Evolutionary conservation across 2,329 filamentous ascomycete species (phyloP).

Genomic region (Aspergillus ruber): DNA sequence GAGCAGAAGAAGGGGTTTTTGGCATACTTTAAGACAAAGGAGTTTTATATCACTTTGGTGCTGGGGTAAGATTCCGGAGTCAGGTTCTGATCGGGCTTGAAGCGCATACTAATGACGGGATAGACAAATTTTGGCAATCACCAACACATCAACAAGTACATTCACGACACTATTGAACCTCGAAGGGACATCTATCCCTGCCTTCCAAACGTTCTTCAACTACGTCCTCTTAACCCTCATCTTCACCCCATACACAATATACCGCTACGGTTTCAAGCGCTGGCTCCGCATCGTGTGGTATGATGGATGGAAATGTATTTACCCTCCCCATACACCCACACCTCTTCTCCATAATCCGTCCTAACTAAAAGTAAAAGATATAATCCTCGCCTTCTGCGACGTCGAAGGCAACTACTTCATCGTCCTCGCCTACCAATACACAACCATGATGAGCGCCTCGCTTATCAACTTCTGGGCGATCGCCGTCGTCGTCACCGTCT

Average conservation of each 20-base stretch:
- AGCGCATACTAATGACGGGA: background rate
- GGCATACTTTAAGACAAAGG: constrained; percentile 70
- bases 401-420: constrained; percentile 98
- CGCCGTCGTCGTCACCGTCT: constrained; percentile 79
- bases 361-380: constrained; percentile 42
- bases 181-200: constrained; percentile 72
- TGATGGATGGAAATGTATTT: constrained; percentile 76
- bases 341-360: background rate
- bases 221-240: constrained; percentile 77
- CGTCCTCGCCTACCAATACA: constrained; percentile 87
- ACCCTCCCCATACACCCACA: background rate
- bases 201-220: constrained; percentile 94
- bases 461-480: constrained; percentile 99
- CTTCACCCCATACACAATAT: constrained; percentile 74
- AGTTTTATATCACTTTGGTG: constrained; percentile 79
- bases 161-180: constrained; percentile 69
- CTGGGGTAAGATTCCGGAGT: constrained; percentile 54
- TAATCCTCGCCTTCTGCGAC: constrained; percentile 87
- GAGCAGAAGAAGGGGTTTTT: constrained; percentile 46
- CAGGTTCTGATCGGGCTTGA: background rate
- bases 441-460: constrained; percentile 86
- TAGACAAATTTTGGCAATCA: constrained; percentile 74
- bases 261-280: constrained; percentile 67
- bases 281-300: constrained; percentile 58
- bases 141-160: constrained; percentile 89